Evolutionary conservation across 164 flowering plant species (phyloP).

Genomic region (Kingdonia uniflora): DNA sequence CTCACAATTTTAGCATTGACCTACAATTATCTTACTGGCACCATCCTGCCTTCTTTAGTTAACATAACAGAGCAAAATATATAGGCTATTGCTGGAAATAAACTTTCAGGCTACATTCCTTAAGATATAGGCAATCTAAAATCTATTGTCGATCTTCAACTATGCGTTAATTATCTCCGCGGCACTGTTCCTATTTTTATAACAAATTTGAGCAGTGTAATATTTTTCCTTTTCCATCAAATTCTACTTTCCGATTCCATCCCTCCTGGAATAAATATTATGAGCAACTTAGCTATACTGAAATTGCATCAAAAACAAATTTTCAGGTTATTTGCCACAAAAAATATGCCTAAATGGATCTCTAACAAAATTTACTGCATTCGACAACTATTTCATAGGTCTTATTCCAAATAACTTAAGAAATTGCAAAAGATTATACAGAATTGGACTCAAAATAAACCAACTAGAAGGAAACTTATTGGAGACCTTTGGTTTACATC

Average conservation of each 20-base stretch:
- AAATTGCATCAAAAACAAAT: constrained; percentile 2
- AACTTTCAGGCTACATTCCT: neutral
- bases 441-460: neutral
- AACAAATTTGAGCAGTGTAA: constrained; percentile 7
- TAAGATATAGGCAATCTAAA: neutral
- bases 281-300: constrained; percentile 5
- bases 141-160: neutral
- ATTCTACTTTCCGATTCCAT: constrained; percentile 4
- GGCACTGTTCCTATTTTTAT: constrained; percentile 6
- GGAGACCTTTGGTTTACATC: neutral
- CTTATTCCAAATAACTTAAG: constrained; percentile 1
- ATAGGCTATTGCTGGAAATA: constrained; percentile 1
- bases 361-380: neutral
- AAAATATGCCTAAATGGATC: constrained; percentile 1
- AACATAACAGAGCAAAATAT: neutral
- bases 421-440: neutral
- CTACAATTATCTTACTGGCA: constrained; percentile 2
- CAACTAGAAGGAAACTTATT: constrained; percentile 5
- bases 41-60: neutral
- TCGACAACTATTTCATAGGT: neutral
- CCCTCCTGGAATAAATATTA: constrained; percentile 1
- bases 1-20: neutral
- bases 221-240: neutral
- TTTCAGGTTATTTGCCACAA: neutral
- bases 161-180: neutral